Evolutionary conservation across 176 grass and related monocot genomes (phyloP), one percentile per base, ranked within the genome.

Genomic region (Oryza brachyantha): DNA sequence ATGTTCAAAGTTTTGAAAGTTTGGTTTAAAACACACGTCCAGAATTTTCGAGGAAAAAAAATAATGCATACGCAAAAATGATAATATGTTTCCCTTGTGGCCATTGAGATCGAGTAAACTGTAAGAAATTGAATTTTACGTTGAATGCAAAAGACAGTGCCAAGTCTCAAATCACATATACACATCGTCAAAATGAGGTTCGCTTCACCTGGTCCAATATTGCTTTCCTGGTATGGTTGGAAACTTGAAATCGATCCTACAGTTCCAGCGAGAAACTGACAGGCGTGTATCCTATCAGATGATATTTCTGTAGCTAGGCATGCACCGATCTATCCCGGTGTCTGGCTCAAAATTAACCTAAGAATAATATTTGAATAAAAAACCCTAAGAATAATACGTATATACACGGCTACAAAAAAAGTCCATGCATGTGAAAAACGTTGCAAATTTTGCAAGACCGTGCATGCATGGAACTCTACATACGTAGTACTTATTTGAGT

Each of bases 311-410:
- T 24, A 57, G 8, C 19, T 22, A 57, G 26, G 58, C 40, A n/a
- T 32, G 13, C 13, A 21, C 42, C 13, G 42, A 45, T 45, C 42
- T 1, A 4, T 39, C 36, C 24, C 10, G 2, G 29, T 21, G 31
- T 38, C 46, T 21, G 54, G 31, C 76, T n/a, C 42, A 35, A 34
- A 36, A 38, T n/a, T n/a, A n/a, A n/a, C 36, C 43, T 5, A 78
- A 82, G 43, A 40, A 64, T 8, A 41, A 81, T 59, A 78, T n/a
- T n/a, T n/a, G n/a, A n/a, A n/a, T n/a, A n/a, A n/a, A n/a, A n/a
- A n/a, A n/a, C n/a, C 36, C 43, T 5, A 78, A 82, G 43, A 40
- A 64, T 8, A 41, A 81, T 59, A 78, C 27, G 73, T 72, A 77
- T 59, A 76, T 58, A 72, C 59, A 76, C 66, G 73, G 36, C 73